These are phyloP conservation scores for Exophiala dermatitidis DNA, from an alignment of 2,329 filamentous ascomycete genomes.

Conservation along the genomic window DNA sequence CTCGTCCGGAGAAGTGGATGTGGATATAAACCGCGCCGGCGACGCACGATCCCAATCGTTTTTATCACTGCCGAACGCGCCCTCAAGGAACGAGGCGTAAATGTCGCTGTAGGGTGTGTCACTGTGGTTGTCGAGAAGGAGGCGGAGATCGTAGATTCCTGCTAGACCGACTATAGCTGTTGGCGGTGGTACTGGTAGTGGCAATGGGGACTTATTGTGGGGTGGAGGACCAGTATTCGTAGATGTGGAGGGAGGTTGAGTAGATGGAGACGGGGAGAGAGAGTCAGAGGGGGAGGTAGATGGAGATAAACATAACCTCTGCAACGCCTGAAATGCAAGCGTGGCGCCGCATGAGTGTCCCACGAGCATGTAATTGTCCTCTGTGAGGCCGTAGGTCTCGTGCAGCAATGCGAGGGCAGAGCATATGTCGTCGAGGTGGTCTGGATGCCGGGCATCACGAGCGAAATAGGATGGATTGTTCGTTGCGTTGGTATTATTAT, in stretches of 20 bases:
- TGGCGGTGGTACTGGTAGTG: not conserved
- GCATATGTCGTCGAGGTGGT: conserved; percentile 3
- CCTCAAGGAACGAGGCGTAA: conserved; percentile 2
- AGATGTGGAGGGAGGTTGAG: too few species aligned
- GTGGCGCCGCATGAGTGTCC: conserved; percentile 8
- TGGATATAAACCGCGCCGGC: not conserved
- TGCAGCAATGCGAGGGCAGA: not conserved
- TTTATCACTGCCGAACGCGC: conserved; percentile 1
- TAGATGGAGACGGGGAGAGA: not conserved
- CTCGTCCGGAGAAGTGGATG: not conserved
- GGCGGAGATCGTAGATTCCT: conserved; percentile 3
- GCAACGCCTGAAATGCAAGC: conserved; percentile 3
- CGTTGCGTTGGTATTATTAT: too few species aligned
- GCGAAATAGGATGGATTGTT: not conserved
- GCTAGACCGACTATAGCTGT: conserved; percentile 1
- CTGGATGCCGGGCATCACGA: conserved; percentile 2
- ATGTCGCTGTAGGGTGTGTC: conserved; percentile 1
- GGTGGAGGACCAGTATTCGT: too few species aligned
- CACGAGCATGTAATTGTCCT: not conserved
- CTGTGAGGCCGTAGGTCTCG: not conserved
- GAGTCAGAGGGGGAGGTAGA: not conserved
- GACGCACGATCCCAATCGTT: not conserved
- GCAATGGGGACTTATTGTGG: too few species aligned
- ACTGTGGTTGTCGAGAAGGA: conserved; percentile 1
- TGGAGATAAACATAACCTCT: not conserved